Base-by-base conservation (phyloP, 164 flowering plant genomes). In the Chloranthus sessilifolius region DNA sequence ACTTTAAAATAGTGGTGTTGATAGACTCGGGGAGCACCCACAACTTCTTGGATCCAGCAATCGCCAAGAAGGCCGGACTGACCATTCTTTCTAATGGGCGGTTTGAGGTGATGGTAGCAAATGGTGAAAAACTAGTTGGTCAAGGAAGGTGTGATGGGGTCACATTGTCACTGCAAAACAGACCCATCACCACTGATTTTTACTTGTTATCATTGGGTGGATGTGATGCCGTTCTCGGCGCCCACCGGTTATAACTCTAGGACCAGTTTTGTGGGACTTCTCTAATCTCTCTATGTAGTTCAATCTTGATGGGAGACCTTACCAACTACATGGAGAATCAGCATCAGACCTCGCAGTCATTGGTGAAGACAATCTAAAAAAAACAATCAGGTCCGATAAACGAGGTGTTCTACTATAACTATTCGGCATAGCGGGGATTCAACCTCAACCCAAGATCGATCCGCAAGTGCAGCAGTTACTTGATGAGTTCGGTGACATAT, bases 181-280 rank as follows among this genome's bases (percentile, higher is more conserved):
- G 6, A 20, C 16, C 27, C 14, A 23, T 50, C 3, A 9, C 22
- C 14, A 23, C 35, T 9, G 41, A 50, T 21, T 35, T 50, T 21
- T 50, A 33, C 26, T 14, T 35, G 2, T 24, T 43, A 2, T 0
- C 16, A 36, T 10, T 42, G n/a, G 41, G 38, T 43, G 45, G 55
- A 5, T 30, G 15, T 21, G 37, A 37, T 25, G 52, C 43, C 26
- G 33, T 65, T 53, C 47, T 50, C 1, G 42, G 53, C 21, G 53
- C 27, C n/a, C 33, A 19, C 10, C 35, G 19, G 28, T 22, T 50
- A 22, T 16, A 35, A 50, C 28, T 2, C 8, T 34, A 6, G 28
- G 28, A 7, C 41, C n/a, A 2, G 11, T 17, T 19, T 30, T 36
- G 12, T 33, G 56, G 46, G 62, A 46, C 23, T 46, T 50, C 12